phyloP scores from a whole-genome alignment of 495 filamentous ascomycete genomes.

The Jackrogersella multiformis region DNA sequence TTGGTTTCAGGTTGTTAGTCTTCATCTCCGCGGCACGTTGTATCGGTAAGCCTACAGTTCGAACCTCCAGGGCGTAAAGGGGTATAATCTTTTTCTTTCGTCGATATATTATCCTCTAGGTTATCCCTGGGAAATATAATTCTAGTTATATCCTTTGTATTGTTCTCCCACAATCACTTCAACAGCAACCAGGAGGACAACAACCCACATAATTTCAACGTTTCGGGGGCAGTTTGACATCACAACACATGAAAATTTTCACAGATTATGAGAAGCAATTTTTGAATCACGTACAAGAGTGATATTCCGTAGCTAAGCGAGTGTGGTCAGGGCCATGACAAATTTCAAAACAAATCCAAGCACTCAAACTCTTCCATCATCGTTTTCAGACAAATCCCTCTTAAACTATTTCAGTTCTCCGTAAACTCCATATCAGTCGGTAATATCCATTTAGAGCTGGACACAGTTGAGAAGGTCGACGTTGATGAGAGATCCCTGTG shows the following conservation, averaged over 20 bases:
- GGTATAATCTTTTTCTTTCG: too few relatives aligned
- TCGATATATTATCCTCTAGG: too few relatives aligned
- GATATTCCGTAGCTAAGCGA: conserved; percentile 36
- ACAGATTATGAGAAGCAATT: background rate
- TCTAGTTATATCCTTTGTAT: too few relatives aligned
- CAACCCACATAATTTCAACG: background rate
- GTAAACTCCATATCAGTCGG: background rate
- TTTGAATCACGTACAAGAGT: conserved; percentile 9
- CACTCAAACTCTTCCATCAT: conserved; percentile 14
- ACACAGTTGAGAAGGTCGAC: conserved; percentile 37
- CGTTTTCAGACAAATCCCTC: conserved; percentile 1
- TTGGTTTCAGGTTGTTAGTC: background rate
- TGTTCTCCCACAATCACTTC: too few relatives aligned
- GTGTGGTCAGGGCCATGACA: conserved; percentile 41
- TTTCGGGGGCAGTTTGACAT: background rate
- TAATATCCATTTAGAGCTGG: background rate
- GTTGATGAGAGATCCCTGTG: conserved; percentile 18
- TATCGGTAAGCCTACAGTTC: too few relatives aligned
- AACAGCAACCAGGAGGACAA: background rate
- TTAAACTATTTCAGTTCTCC: background rate
- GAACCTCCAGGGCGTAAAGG: too few relatives aligned
- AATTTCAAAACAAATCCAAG: conserved; percentile 18
- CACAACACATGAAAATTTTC: background rate
- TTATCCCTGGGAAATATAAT: too few relatives aligned
- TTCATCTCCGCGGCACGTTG: background rate